Evolutionary conservation across 192 early-diverging fungal species (phyloP).

Genomic region (Lunasporangiospora selenospora): DNA sequence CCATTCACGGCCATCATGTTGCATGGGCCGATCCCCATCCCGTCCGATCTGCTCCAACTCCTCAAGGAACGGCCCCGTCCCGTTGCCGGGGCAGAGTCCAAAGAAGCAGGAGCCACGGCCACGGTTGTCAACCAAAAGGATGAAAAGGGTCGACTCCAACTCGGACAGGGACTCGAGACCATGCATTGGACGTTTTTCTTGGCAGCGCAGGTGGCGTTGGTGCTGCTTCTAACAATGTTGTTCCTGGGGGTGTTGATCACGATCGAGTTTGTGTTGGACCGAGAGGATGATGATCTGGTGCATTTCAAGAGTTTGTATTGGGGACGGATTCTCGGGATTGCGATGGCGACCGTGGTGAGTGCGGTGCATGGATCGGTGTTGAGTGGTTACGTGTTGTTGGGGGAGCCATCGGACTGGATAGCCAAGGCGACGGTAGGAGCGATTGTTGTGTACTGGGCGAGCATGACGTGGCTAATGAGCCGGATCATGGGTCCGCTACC

Average conservation of each 20-base stretch:
- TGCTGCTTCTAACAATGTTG: slow-evolving; percentile 5
- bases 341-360: slow-evolving; percentile 25
- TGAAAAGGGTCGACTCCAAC: too few relatives aligned
- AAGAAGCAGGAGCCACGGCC: too few relatives aligned
- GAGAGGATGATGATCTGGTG: slow-evolving; percentile 25
- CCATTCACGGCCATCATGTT: too few relatives aligned
- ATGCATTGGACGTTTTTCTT: slow-evolving; percentile 23
- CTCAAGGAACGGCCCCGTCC: too few relatives aligned
- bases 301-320: slow-evolving; percentile 14
- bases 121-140: too few relatives aligned
- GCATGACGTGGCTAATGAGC: slow-evolving; percentile 27
- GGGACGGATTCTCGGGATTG: slow-evolving; percentile 29
- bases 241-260: slow-evolving; percentile 38
- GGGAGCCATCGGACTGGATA: slow-evolving; percentile 39
- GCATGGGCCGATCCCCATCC: too few relatives aligned
- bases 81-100: too few relatives aligned
- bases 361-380: slow-evolving; percentile 33
- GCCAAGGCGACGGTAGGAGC: slow-evolving; percentile 29
- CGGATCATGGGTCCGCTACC: slow-evolving; percentile 18
- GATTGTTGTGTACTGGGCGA: slow-evolving; percentile 23
- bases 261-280: slow-evolving; percentile 39
- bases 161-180: too few relatives aligned
- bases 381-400: slow-evolving; percentile 42
- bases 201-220: slow-evolving; percentile 1
- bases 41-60: too few relatives aligned